Evolutionary conservation across 2,329 filamentous ascomycete genomes (phyloP).

Genomic region (Exophiala oligosperma): DNA sequence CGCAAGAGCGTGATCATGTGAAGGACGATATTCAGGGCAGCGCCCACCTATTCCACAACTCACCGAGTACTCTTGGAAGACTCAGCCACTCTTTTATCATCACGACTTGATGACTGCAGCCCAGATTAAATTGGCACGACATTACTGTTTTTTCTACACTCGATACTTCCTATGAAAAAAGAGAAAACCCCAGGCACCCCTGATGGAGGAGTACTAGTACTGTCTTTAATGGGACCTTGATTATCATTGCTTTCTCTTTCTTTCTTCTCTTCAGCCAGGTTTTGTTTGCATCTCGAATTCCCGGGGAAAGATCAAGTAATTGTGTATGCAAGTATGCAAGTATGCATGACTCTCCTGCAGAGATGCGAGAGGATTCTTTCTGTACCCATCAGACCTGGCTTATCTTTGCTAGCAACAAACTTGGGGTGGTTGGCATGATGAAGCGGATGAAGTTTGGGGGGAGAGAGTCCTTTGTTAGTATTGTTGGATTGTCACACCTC

Average conservation of each 20-base stretch:
- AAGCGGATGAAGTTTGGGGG: not conserved
- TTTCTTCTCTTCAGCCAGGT: not conserved
- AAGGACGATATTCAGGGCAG: constrained; percentile 16
- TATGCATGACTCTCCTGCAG: not conserved
- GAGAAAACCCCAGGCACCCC: not conserved
- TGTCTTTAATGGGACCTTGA: not conserved
- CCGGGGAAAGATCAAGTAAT: not conserved
- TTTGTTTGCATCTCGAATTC: not conserved
- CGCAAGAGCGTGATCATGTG: constrained; percentile 63
- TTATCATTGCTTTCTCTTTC: not conserved
- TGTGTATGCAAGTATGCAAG: no score
- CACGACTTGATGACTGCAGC: constrained; percentile 25
- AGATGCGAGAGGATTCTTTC: not conserved
- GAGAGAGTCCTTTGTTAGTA: not conserved
- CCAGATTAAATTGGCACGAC: constrained; percentile 23
- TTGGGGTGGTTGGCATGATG: not conserved
- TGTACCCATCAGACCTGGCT: not conserved
- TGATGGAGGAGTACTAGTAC: not conserved
- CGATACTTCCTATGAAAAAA: not conserved
- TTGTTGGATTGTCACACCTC: not conserved
- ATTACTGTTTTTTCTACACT: constrained; percentile 9
- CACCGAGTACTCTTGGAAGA: constrained; percentile 27
- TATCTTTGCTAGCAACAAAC: not conserved
- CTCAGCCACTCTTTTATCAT: constrained; percentile 27
- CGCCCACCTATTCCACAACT: constrained; percentile 11